Evolutionary conservation across 2,329 filamentous ascomycete species (phyloP).

Genomic region (Ascochyta rabiei): DNA sequence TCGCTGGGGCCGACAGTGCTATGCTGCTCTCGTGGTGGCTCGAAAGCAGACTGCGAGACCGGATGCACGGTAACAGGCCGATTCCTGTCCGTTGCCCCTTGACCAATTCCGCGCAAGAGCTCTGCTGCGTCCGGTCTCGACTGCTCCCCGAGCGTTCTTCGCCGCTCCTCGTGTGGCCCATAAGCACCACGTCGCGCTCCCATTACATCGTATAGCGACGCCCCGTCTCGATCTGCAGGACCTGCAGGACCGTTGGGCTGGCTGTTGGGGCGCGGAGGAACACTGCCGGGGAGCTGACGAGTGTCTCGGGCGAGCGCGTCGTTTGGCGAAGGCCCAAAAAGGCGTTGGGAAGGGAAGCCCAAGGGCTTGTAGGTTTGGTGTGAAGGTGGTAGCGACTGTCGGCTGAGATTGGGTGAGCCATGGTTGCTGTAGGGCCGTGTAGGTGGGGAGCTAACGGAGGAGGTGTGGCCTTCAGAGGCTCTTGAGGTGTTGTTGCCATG

Average conservation of each 20-base stretch:
- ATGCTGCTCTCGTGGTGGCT: slow-evolving; percentile 42
- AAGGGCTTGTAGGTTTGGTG: slow-evolving; percentile 44
- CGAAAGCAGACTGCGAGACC: slow-evolving; percentile 46
- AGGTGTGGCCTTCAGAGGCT: slow-evolving; percentile 34
- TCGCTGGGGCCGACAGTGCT: slow-evolving; percentile 23
- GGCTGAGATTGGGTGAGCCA: slow-evolving; percentile 44
- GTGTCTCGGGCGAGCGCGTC: slow-evolving; percentile 33
- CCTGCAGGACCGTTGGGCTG: slow-evolving; percentile 44
- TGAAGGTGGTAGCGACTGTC: slow-evolving; percentile 38
- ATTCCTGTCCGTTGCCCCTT: slow-evolving; percentile 34
- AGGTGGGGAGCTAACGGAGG: slow-evolving; percentile 38
- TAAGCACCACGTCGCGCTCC: slow-evolving; percentile 35
- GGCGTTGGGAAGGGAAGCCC: slow-evolving; percentile 37
- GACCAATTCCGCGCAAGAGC: slow-evolving; percentile 32
- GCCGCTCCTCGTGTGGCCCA: slow-evolving; percentile 41
- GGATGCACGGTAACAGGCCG: slow-evolving; percentile 49
- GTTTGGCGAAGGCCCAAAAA: slow-evolving; percentile 39
- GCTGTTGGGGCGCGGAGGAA: slow-evolving; percentile 50
- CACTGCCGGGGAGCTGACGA: slow-evolving; percentile 30
- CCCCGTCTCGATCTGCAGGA: slow-evolving; percentile 30
- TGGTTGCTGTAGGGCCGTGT: slow-evolving; percentile 42
- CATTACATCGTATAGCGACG: slow-evolving; percentile 30
- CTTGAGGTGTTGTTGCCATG: slow-evolving; percentile 34
- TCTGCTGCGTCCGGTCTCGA: slow-evolving; percentile 42
- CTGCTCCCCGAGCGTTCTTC: slow-evolving; percentile 45